These are phyloP conservation scores for Cymbidium sinense DNA, from an alignment of 106 monocot species.

Conservation along the genomic window DNA sequence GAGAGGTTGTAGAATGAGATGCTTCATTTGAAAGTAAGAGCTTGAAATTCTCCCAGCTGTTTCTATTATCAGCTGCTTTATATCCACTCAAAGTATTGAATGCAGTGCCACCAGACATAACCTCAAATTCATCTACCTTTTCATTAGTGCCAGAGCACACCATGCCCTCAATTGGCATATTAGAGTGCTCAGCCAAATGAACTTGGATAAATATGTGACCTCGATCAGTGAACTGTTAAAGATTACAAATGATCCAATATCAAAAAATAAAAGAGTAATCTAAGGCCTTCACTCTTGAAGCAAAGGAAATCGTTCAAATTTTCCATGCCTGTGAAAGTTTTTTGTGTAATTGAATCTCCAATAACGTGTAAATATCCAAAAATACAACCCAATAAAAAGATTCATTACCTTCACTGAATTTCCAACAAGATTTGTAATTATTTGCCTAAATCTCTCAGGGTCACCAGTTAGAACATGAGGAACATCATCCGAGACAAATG, in stretches of 20 bases:
- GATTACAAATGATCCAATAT: background rate
- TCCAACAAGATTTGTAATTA: constrained; percentile 95
- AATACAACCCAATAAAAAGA: background rate
- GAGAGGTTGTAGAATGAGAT: constrained; percentile 5
- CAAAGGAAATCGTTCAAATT: background rate
- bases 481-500: constrained; percentile 76
- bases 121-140: constrained; percentile 11
- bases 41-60: constrained; percentile 79
- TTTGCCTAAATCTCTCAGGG: constrained; percentile 92
- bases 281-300: background rate
- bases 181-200: constrained; percentile 53
- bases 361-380: background rate
- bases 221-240: constrained; percentile 55
- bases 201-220: constrained; percentile 97
- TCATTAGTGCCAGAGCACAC: constrained; percentile 30
- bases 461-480: constrained; percentile 86
- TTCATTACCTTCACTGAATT: constrained; percentile 85
- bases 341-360: background rate
- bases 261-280: background rate
- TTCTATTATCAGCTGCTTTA: constrained; percentile 79
- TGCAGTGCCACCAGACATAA: background rate
- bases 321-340: too few relatives aligned
- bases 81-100: constrained; percentile 75
- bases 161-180: constrained; percentile 8
- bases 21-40: constrained; percentile 37